Evolutionary conservation across 1,139 yeast genomes (phyloP), one percentile per base, ranked within the genome.

Genomic region (Geotrichum fermentans): DNA sequence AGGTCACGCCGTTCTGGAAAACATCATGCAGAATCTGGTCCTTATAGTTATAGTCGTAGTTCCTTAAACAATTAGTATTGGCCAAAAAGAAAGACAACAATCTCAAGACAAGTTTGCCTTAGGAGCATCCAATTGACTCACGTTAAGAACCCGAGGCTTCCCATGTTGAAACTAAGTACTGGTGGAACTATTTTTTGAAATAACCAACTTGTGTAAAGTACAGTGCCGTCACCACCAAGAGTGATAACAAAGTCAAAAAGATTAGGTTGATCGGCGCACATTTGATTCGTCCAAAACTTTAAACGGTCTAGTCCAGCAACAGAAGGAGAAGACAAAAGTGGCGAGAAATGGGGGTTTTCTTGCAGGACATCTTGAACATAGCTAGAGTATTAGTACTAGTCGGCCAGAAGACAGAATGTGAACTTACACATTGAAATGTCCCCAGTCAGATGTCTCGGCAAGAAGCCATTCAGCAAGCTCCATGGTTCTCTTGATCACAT

Each of bases 151-250:
- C 96, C 96, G 18, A 88, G 70, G 2, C 92, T 82, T 0, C 96
- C 96, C 66, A 87, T 67, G 2, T 92, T 82, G 63, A 86, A 88
- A 45, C 90, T 78, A 38, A 88, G 67, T 1, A 88, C 86, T 0
- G 96, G 96, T 0, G 96, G 96, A 3, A 86, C 95, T 26, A 74
- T 71, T 20, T 76, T 74, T 65, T 84, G 89, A 57, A 76, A 76
- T 13, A 76, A 59, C 73, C 78, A 73, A 33, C 77, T 72, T 49
- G 86, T 79, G 64, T 82, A 87, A 28, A 88, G 68, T 43, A 87
- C 89, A 0, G 96, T 88, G 2, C 96, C 96, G 63, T 88, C 96
- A 3, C 96, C 96, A 18, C 96, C 96, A 39, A 87, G 64, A 52
- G 75, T 70, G 34, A 72, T 59, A 11, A 70, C 72, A 43, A 87